These are phyloP conservation scores for Fusarium denticulatum DNA, from an alignment of 2,329 filamentous ascomycete species.

Conservation along the genomic window DNA sequence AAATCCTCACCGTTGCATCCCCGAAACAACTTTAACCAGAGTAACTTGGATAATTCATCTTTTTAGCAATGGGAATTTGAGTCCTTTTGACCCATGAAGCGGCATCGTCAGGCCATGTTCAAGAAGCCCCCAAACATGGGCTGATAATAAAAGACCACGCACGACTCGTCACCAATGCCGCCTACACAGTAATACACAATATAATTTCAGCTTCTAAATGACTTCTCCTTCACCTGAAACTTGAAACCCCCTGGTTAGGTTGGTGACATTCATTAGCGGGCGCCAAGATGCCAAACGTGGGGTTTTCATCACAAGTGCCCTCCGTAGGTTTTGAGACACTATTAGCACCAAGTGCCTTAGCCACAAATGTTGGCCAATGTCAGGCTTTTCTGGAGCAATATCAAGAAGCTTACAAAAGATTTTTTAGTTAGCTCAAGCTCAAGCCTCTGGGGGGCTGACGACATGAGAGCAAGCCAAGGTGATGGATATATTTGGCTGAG, in stretches of 20 bases:
- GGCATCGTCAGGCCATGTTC: not conserved
- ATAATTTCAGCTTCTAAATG: not conserved
- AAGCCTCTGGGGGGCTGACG: too few species aligned
- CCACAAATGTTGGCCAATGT: too few species aligned
- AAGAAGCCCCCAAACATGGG: not conserved
- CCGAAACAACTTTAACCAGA: fast-evolving
- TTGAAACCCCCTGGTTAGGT: not conserved
- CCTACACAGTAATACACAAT: not conserved
- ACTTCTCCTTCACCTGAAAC: not conserved
- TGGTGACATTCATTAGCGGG: not conserved
- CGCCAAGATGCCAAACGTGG: not conserved
- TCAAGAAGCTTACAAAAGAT: too few species aligned
- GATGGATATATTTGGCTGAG: too few species aligned
- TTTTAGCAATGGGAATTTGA: fast-evolving
- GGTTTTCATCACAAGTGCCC: not conserved
- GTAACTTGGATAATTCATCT: fast-evolving
- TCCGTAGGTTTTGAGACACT: not conserved
- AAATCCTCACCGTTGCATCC: too few species aligned
- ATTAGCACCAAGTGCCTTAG: not conserved
- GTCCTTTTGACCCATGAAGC: fast-evolving
- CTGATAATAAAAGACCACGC: not conserved
- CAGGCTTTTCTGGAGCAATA: too few species aligned
- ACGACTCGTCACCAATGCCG: not conserved
- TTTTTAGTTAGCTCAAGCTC: too few species aligned
- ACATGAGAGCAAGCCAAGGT: too few species aligned